Percentiles rank a stretch among this genome's conserved stretches.
phyloP scores from a whole-genome alignment of 352 stramenopile genomes.

The Globisporangium canariense region DNA sequence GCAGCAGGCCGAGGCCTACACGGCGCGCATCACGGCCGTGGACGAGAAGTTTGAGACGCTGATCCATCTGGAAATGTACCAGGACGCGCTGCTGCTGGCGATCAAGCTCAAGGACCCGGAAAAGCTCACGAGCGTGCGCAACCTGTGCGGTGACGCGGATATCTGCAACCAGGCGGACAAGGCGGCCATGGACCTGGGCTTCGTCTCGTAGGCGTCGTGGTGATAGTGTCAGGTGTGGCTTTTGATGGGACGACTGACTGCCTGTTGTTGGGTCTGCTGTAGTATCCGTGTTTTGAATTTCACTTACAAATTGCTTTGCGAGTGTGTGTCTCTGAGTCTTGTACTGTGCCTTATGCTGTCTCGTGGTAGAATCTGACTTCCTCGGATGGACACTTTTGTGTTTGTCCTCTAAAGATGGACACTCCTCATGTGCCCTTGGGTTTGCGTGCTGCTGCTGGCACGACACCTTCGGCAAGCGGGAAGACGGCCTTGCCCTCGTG shows the following conservation, averaged over 20 bases:
- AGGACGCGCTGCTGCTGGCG: conserved; percentile 72
- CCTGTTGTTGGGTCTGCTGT: conserved; percentile 1
- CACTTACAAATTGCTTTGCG: not conserved
- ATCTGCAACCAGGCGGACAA: conserved; percentile 81
- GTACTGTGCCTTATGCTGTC: not conserved
- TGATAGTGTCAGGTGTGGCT: conserved; percentile 9
- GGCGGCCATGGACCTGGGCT: conserved; percentile 75
- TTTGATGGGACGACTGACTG: not conserved
- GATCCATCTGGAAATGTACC: conserved; percentile 82
- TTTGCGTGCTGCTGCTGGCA: not conserved
- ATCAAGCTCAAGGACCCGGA: conserved; percentile 85
- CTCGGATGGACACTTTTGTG: not conserved
- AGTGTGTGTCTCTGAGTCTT: not conserved
- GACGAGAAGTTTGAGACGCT: conserved; percentile 89
- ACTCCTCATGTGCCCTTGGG: not conserved
- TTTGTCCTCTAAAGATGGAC: not conserved
- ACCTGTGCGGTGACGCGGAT: conserved; percentile 65
- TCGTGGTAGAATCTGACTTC: not conserved
- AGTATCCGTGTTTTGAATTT: not conserved
- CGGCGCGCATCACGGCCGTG: conserved; percentile 69
- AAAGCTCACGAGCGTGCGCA: conserved; percentile 83
- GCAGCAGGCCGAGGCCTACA: conserved; percentile 80
- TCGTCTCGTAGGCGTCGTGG: conserved; percentile 45
- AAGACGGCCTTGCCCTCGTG: conserved; percentile 2
- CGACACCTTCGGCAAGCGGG: not conserved